These are phyloP conservation scores for Penicillium sp. DNA, from an alignment of 2,329 filamentous ascomycete genomes.

Conservation along the genomic window DNA sequence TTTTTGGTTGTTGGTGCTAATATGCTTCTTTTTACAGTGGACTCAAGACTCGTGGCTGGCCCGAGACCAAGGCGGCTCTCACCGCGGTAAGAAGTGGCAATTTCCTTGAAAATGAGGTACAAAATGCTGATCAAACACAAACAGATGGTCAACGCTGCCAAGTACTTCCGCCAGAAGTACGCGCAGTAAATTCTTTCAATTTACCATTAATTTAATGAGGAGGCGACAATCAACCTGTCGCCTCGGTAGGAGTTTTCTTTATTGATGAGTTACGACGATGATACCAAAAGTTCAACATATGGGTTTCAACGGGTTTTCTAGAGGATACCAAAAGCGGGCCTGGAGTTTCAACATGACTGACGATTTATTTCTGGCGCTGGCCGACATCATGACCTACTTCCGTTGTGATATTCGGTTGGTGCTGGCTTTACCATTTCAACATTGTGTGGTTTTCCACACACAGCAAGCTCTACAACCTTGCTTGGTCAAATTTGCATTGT, in stretches of 20 bases:
- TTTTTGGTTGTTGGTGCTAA: neutral
- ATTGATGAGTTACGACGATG: conserved; percentile 41
- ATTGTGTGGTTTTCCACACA: conserved; percentile 26
- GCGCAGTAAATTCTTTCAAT: conserved; percentile 48
- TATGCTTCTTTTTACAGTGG: conserved; percentile 50
- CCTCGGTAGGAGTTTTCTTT: conserved; percentile 28
- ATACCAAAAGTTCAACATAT: conserved; percentile 45
- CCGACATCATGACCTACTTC: conserved; percentile 5
- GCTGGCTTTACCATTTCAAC: conserved; percentile 34
- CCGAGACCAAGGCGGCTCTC: conserved; percentile 95
- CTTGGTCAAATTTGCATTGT: conserved; percentile 23
- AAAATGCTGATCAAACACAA: conserved; percentile 42
- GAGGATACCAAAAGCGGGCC: conserved; percentile 35
- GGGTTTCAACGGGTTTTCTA: conserved; percentile 38
- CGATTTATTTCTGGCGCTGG: conserved; percentile 51
- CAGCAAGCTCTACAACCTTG: conserved; percentile 17
- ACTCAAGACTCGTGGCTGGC: conserved; percentile 98
- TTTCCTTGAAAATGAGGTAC: neutral
- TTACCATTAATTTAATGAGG: conserved; percentile 22
- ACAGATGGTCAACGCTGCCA: conserved; percentile 96
- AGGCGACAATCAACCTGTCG: conserved; percentile 39
- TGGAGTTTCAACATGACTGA: conserved; percentile 41
- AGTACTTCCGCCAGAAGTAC: conserved; percentile 92
- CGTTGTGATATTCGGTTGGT: conserved; percentile 18
- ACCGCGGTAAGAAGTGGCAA: conserved; percentile 44